Base-by-base conservation (phyloP, 2,329 filamentous ascomycete genomes). In the Microdochium paspali region DNA sequence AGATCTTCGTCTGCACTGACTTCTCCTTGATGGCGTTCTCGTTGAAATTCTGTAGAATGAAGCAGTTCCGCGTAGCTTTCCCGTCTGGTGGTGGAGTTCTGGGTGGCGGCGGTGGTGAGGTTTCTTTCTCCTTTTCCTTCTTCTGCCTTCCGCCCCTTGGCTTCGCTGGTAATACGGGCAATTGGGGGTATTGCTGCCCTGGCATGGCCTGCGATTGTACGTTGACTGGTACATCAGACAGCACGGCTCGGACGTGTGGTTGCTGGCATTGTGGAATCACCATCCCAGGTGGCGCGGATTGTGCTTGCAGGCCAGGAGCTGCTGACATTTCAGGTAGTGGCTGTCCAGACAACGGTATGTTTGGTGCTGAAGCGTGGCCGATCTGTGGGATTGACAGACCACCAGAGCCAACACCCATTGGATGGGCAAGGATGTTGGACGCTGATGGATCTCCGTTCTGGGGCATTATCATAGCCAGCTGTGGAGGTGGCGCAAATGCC, bases 11-110 rank as follows among this genome's bases (percentile, higher is more conserved):
- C 61, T 82, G 78, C 4, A 79, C 66, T 42, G 70, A 65, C 56
- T 75, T 77, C 52, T 81, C 76, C 54, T 72, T 72, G 51, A 81
- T 69, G 44, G 72, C 72, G 45, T 72, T 69, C 42, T 77, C 71
- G 55, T 81, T 70, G 56, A 82, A 81, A 52, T 79, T 80, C 47
- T 80, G 77, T 26, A 79, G 71, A 44, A 81, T 74, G 50, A 80
- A 77, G 61, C 77, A 72, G 54, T 75, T 75, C 31, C 77, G 72
- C 50, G 78, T 74, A 44, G 82, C 74, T 53, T 74, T 76, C 42
- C 70, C 69, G 52, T 73, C 69, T 18, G 64, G 54, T 18, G 58
- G 59, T n/a, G 60, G 64, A 9, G 61, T 53, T 18, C 61, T 28
- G 7, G 26, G 26, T 7, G 26, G 61, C 10, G 58, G 61, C 1